phyloP scores from a whole-genome alignment of 441 rosid genomes.

The Sinapis alba region DNA sequence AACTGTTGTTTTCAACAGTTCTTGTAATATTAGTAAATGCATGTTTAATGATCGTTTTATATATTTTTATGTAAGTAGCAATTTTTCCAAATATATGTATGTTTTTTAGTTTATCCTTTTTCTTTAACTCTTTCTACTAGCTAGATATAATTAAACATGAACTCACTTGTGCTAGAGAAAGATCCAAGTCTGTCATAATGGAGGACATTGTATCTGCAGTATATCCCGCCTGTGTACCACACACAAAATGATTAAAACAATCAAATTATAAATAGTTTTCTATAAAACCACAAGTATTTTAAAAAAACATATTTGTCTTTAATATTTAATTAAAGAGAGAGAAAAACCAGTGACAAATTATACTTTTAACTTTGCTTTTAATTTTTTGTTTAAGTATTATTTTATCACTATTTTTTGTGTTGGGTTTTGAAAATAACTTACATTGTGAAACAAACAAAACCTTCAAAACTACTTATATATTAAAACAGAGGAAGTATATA shows the following conservation, averaged over 20 bases:
- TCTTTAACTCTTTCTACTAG: not conserved
- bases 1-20: conserved; percentile 25
- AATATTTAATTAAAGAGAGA: too few relatives aligned
- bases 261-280: too few relatives aligned
- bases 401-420: too few relatives aligned
- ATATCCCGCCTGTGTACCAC: conserved; percentile 33
- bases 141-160: not conserved
- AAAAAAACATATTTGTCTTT: too few relatives aligned
- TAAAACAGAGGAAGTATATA: too few relatives aligned
- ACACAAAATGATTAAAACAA: not conserved
- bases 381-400: too few relatives aligned
- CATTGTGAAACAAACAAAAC: too few relatives aligned
- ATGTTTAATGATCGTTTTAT: not conserved
- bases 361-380: too few relatives aligned
- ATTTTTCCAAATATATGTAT: not conserved
- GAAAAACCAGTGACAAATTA: too few relatives aligned
- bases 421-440: too few relatives aligned
- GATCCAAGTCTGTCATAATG: conserved; percentile 39
- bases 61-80: not conserved
- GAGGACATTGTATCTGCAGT: conserved; percentile 40
- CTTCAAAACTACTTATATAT: too few relatives aligned
- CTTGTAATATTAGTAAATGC: not conserved
- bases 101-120: not conserved
- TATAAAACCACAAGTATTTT: too few relatives aligned
- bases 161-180: conserved; percentile 40